Percentiles rank a stretch among this genome's conserved stretches.
Evolutionary conservation across 225 moss, liverwort and hornwort species (phyloP).

Genomic region (Ulota crispa): DNA sequence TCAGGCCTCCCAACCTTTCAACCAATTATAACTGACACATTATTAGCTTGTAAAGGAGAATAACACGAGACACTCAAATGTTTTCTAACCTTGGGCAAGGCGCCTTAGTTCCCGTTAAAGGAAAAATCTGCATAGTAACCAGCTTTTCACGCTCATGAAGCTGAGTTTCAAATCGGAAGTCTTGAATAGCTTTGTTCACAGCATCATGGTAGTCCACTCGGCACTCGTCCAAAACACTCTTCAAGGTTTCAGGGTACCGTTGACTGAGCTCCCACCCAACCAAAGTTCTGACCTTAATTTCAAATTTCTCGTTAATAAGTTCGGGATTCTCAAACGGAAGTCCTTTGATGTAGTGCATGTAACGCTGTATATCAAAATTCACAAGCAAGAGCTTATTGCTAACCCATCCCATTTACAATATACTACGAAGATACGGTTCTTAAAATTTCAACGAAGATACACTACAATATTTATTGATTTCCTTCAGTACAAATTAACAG

Average conservation of each 20-base stretch:
- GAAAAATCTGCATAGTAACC: slow-evolving; percentile 70
- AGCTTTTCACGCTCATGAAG: slow-evolving; percentile 50
- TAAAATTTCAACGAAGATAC: not conserved
- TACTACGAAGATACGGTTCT: not conserved
- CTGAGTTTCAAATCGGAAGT: slow-evolving; percentile 52
- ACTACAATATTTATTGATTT: not conserved
- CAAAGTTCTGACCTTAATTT: slow-evolving; percentile 47
- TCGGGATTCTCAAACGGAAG: slow-evolving; percentile 65
- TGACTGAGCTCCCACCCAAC: slow-evolving; percentile 59
- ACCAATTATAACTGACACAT: not conserved
- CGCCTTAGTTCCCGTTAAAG: slow-evolving; percentile 39
- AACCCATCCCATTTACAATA: not conserved
- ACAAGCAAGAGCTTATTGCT: rapidly evolving
- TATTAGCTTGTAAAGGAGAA: not conserved
- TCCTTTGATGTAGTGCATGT: slow-evolving; percentile 64
- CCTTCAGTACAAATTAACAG: not conserved
- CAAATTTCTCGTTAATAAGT: slow-evolving; percentile 51
- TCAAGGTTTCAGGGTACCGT: slow-evolving; percentile 42
- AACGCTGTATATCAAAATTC: slow-evolving; percentile 47
- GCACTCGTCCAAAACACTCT: slow-evolving; percentile 46
- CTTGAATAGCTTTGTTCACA: slow-evolving; percentile 71
- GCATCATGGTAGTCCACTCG: slow-evolving; percentile 60
- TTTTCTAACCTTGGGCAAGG: slow-evolving; percentile 51
- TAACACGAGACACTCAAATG: rapidly evolving
- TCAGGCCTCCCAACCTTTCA: not conserved